Evolutionary conservation across 768 basidiomycete species (phyloP).

Genomic region (Tulasnella sp.): DNA sequence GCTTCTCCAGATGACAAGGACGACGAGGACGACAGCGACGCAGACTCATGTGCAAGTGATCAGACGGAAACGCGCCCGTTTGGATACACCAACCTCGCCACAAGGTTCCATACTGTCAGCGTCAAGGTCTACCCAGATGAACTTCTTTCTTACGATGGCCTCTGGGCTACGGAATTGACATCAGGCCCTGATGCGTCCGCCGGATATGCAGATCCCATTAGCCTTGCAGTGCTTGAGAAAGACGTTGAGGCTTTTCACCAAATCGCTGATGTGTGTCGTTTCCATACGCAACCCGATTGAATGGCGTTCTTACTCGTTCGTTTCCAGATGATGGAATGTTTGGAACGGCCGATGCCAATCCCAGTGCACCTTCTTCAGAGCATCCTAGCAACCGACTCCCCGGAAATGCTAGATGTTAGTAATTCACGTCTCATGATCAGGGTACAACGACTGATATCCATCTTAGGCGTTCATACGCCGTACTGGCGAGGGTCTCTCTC

Average conservation of each 20-base stretch:
- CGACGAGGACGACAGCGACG: constrained; percentile 50
- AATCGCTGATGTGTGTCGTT: constrained; percentile 23
- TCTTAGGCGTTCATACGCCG: constrained; percentile 54
- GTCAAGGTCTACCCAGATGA: not conserved
- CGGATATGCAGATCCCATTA: not conserved
- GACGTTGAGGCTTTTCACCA: constrained; percentile 25
- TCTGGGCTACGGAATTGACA: not conserved
- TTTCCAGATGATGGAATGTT: constrained; percentile 44
- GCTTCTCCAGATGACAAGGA: constrained; percentile 40
- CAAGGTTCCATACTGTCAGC: constrained; percentile 50
- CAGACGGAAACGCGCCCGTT: constrained; percentile 41
- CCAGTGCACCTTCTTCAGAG: constrained; percentile 36
- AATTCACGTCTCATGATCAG: not conserved
- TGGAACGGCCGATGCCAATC: constrained; percentile 19
- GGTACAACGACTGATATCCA: not conserved
- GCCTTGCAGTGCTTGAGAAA: constrained; percentile 3
- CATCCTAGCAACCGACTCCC: constrained; percentile 50
- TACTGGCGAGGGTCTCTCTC: constrained; percentile 48
- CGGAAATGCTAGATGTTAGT: constrained; percentile 54
- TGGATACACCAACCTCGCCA: constrained; percentile 59
- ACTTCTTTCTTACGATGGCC: not conserved
- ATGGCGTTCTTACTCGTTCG: not conserved
- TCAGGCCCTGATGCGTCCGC: not conserved
- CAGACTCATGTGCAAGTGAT: constrained; percentile 35
- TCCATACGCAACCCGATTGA: not conserved